Percentiles rank a stretch among this genome's conserved stretches.
These are phyloP conservation scores for Alternaria sp. DNA, from an alignment of 2,329 filamentous ascomycete genomes.

Conservation along the genomic window DNA sequence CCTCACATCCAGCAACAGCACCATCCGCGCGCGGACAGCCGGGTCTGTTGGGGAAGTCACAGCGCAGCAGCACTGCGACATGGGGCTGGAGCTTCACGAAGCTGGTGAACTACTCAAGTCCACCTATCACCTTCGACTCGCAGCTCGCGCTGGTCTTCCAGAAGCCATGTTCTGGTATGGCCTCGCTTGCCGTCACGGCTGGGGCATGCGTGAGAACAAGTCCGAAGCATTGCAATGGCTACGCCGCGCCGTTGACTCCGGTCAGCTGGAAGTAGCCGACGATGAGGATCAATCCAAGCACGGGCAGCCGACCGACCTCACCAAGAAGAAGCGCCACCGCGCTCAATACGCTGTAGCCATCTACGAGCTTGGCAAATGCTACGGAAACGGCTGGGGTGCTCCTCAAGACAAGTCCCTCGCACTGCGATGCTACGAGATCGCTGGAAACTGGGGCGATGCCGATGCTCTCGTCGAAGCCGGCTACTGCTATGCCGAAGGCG, in stretches of 20 bases:
- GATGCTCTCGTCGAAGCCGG: conserved; percentile 94
- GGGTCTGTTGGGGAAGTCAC: conserved; percentile 67
- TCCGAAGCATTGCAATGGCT: conserved; percentile 91
- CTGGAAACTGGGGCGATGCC: conserved; percentile 91
- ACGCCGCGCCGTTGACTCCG: conserved; percentile 85
- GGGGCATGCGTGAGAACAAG: conserved; percentile 95
- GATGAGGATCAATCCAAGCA: conserved; percentile 71
- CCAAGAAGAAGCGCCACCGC: conserved; percentile 81
- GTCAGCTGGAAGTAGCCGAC: conserved; percentile 81
- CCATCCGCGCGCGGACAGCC: conserved; percentile 54
- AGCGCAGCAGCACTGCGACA: conserved; percentile 85
- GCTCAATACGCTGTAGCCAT: conserved; percentile 95
- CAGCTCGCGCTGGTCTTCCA: conserved; percentile 82
- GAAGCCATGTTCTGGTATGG: conserved; percentile 97
- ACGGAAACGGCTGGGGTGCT: conserved; percentile 98
- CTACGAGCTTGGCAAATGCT: conserved; percentile 94
- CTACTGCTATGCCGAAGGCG: conserved; percentile 92
- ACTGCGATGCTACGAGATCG: conserved; percentile 93
- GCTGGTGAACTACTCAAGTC: conserved; percentile 88
- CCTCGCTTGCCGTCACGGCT: conserved; percentile 91
- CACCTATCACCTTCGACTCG: conserved; percentile 91
- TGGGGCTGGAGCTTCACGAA: conserved; percentile 90
- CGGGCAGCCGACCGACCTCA: conserved; percentile 67
- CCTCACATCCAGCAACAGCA: conserved; percentile 53
- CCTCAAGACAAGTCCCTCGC: conserved; percentile 89